phyloP scores from a whole-genome alignment of 768 basidiomycete genomes.

The Termitomyces sp. region DNA sequence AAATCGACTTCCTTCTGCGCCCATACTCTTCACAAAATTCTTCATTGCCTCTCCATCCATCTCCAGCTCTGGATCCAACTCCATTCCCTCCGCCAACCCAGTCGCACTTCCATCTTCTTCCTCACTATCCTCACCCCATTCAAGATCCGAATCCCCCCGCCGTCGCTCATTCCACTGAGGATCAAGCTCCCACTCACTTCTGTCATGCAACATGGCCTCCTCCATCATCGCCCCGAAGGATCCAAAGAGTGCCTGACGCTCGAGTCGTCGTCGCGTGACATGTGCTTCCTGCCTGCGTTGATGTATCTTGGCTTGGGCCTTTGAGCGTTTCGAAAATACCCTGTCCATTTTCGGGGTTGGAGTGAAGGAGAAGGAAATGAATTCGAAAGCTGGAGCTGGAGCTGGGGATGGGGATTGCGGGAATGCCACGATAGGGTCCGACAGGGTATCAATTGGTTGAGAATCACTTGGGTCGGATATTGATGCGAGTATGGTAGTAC shows the following conservation, averaged over 20 bases:
- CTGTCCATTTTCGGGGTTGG: conserved; percentile 24
- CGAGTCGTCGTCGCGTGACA: conserved; percentile 16
- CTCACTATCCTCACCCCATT: conserved; percentile 65
- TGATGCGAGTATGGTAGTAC: conserved; percentile 12
- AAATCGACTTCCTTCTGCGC: conserved; percentile 19
- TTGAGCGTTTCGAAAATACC: conserved; percentile 19
- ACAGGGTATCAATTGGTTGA: not conserved
- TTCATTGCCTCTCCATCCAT: conserved; percentile 43
- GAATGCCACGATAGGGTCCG: too few species aligned
- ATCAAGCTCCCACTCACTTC: conserved; percentile 22
- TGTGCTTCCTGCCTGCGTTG: conserved; percentile 18
- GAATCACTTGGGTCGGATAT: not conserved
- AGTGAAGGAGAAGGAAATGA: conserved; percentile 30
- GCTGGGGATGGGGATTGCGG: not conserved
- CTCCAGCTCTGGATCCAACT: conserved; percentile 54
- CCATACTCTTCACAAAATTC: conserved; percentile 23
- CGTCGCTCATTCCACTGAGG: conserved; percentile 45
- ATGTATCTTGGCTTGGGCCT: conserved; percentile 18
- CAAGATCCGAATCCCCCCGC: conserved; percentile 22
- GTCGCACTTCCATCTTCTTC: conserved; percentile 30
- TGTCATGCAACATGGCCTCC: conserved; percentile 42
- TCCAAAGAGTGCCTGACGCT: conserved; percentile 31
- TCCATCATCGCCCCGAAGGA: conserved; percentile 49
- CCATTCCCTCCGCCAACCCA: conserved; percentile 52
- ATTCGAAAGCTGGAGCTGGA: conserved; percentile 18